Evolutionary conservation across 495 filamentous ascomycete genomes (phyloP).

Genomic region (Aspergillus funiculosus): DNA sequence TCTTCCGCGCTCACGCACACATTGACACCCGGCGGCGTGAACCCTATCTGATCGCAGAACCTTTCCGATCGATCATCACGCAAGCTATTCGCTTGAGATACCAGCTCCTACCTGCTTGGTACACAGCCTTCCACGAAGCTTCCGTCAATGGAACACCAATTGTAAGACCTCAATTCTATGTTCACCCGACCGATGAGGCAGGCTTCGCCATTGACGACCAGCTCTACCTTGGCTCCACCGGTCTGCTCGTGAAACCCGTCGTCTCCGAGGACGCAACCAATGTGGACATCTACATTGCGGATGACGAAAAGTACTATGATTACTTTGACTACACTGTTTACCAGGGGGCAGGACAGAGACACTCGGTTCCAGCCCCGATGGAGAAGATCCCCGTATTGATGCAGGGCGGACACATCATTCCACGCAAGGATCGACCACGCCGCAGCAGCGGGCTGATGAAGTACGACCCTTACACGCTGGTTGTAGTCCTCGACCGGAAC

Average conservation of each 20-base stretch:
- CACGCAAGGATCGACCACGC: slow-evolving; percentile 79
- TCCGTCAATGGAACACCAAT: slow-evolving; percentile 78
- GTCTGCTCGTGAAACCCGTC: slow-evolving; percentile 83
- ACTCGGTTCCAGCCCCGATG: slow-evolving; percentile 68
- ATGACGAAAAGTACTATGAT: slow-evolving; percentile 84
- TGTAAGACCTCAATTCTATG: slow-evolving; percentile 84
- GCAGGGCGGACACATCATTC: slow-evolving; percentile 86
- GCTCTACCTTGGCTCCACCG: slow-evolving; percentile 80
- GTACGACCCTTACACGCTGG: slow-evolving; percentile 88
- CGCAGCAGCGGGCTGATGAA: slow-evolving; percentile 83
- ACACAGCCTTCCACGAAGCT: slow-evolving; percentile 91
- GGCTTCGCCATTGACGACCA: slow-evolving; percentile 89
- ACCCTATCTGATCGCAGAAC: slow-evolving; percentile 82
- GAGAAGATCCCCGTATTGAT: slow-evolving; percentile 84
- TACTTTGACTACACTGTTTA: slow-evolving; percentile 82
- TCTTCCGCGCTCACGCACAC: slow-evolving; percentile 97
- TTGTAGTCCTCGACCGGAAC: slow-evolving; percentile 66
- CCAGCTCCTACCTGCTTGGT: slow-evolving; percentile 87
- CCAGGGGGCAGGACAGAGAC: slow-evolving; percentile 57
- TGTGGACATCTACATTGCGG: slow-evolving; percentile 80
- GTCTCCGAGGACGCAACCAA: slow-evolving; percentile 64
- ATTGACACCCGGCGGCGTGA: slow-evolving; percentile 92
- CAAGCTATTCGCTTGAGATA: slow-evolving; percentile 85
- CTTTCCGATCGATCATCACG: slow-evolving; percentile 78
- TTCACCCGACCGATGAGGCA: slow-evolving; percentile 77